Evolutionary conservation across 306 rosid genomes (phyloP), one percentile per base, ranked within the genome.

Genomic region (Vigna hirtella): DNA sequence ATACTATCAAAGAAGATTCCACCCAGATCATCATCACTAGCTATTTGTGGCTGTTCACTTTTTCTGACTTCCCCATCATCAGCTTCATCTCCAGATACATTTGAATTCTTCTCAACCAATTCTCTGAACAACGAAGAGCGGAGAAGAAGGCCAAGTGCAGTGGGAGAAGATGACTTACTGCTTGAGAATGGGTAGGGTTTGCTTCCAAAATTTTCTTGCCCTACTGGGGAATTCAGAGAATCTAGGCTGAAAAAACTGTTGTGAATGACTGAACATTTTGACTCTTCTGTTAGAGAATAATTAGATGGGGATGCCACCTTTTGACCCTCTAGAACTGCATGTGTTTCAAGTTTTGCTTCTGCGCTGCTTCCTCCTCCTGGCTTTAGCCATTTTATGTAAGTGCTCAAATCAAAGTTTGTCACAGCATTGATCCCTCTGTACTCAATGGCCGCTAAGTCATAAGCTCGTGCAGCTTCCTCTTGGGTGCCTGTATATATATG

Each of bases 381-480:
- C 85, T 90, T 91, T 22, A 91, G 78, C 94, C 98, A 91, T 78
- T 88, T 87, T 81, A 94, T 90, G 85, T 91, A 89, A 55, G 83
- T 85, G 48, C 94, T 94, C 81, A 92, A 72, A 81, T 91, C 97
- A 62, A 94, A 94, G 85, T 91, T 94, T 32, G 98, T 94, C 53
- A 94, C 96, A 10, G 94, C 98, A 81, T 94, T 89, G 77, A 87
- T 83, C 57, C 98, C 97, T 84, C 96, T 83, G 79, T 91, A 91
- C 74, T 94, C 98, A 49, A 94, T 94, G 57, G 98, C 97, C 0
- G 98, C 98, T 76, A 89, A 86, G 81, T 94, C 97, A 42, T 94
- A 94, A 47, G 98, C 96, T 2, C 89, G 87, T 15, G 98, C 97
- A 30, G 97, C 97, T 90, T 94, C 98, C 79, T 94, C 96, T 86